Evolutionary conservation across 2,329 filamentous ascomycete genomes (phyloP), one percentile per base, ranked within the genome.

Genomic region (Talaromyces sp.): DNA sequence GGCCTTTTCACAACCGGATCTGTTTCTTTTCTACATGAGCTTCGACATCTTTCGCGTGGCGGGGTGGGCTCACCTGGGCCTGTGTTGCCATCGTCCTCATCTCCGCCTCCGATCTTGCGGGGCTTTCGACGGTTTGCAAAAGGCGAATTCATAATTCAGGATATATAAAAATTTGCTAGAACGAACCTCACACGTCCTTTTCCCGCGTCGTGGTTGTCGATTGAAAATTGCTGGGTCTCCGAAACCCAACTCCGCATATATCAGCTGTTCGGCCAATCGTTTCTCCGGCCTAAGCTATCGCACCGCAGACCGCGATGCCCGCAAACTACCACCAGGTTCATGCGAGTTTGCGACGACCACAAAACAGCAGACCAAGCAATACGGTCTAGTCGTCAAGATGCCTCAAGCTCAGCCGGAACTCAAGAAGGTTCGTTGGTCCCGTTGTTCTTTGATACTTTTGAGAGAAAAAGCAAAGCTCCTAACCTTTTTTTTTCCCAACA

Each of bases 371-470:
- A 54, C 69, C 56, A 64, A 53, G 27, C 50, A 53, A 16, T 23
- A 16, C 27, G 50, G 50, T 58, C 63, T 63, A 65, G 56, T 67
- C 63, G 67, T 64, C 81, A 90, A 83, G 68, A 99, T 99, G 95
- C 92, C 95, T 81, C 94, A 96, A 88, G 93, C 95, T 76, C 95
- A 98, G 81, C 95, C 95, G 72, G 96, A 99, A 83, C 87, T 99
- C 66, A 99, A 98, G 82, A 99, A 98, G 88, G 95, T 96, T 80
- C 63, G 75, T 74, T 42, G 6, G 18, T 33, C 54, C 6, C 31
- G 16, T 31, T 36, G n/a, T n/a, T 56, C 33, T 53, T 36, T 50
- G 44, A 61, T 42, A n/a, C 34, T 42, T 51, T 28, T 40, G 57
- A 66, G 65, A 65, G 52, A 23, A n/a, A 52, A 56, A 40, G 44